Evolutionary conservation across 2,329 filamentous ascomycete genomes (phyloP).

Genomic region (Lecanicillium sp.): DNA sequence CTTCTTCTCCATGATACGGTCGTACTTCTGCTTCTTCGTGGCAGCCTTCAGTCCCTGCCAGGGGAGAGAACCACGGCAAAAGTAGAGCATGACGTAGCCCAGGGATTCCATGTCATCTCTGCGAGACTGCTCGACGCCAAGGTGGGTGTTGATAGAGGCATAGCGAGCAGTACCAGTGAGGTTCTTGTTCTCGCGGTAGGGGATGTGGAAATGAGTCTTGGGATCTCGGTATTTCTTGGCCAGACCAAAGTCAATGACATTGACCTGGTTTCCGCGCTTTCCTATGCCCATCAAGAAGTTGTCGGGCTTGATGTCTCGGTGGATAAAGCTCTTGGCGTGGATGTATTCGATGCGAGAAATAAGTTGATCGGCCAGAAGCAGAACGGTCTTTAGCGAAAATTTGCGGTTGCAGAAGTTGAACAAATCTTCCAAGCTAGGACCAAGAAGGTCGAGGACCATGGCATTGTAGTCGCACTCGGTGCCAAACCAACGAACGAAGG

Average conservation of each 20-base stretch:
- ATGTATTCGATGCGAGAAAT: slow-evolving; percentile 99
- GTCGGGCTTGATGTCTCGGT: slow-evolving; percentile 99
- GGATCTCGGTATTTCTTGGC: slow-evolving; percentile 99
- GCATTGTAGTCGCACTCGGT: slow-evolving; percentile 99
- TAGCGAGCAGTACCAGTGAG: slow-evolving; percentile 97
- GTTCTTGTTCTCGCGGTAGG: slow-evolving; percentile 99
- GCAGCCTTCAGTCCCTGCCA: slow-evolving; percentile 99
- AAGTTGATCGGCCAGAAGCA: slow-evolving; percentile 93
- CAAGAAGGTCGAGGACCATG: slow-evolving; percentile 96
- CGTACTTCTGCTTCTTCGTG: slow-evolving; percentile 99
- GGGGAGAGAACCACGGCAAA: slow-evolving; percentile 95
- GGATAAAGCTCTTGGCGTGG: slow-evolving; percentile 98
- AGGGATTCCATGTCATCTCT: slow-evolving; percentile 99
- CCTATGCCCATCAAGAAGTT: slow-evolving; percentile 99
- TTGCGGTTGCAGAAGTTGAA: slow-evolving; percentile 99
- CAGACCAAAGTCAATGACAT: slow-evolving; percentile 97
- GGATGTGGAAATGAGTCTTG: slow-evolving; percentile 99
- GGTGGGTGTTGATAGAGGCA: slow-evolving; percentile 96
- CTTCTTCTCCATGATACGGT: slow-evolving; percentile 99
- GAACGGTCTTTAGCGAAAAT: slow-evolving; percentile 96
- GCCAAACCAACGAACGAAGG: slow-evolving; percentile 98
- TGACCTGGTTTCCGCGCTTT: slow-evolving; percentile 98
- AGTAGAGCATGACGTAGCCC: slow-evolving; percentile 99
- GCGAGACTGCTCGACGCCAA: slow-evolving; percentile 97
- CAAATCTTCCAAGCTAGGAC: slow-evolving; percentile 90